These are phyloP conservation scores for Salicornia ramosissima DNA, from an alignment of 148 eudicot species.

Conservation along the genomic window DNA sequence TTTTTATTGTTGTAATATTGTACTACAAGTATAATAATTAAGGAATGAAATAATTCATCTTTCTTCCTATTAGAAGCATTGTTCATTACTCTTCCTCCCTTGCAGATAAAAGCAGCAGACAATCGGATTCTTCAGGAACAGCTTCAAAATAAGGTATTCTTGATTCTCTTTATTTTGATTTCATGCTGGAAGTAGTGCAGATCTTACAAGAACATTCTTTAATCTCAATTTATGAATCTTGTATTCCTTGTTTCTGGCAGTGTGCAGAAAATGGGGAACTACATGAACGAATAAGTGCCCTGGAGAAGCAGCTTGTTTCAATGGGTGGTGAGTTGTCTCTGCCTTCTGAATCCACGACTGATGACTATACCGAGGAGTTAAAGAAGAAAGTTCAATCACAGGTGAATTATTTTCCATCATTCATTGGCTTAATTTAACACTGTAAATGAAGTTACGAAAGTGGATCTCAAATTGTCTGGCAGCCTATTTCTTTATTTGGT, in stretches of 20 bases:
- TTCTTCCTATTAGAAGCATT: background rate
- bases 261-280: conserved; percentile 68
- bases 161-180: conserved; percentile 5
- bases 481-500: background rate
- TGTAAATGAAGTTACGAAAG: too few species aligned
- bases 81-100: conserved; percentile 1
- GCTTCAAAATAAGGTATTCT: conserved; percentile 71
- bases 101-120: conserved; percentile 88
- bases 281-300: conserved; percentile 47
- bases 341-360: conserved; percentile 39
- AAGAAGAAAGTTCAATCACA: conserved; percentile 68
- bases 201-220: background rate
- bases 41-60: background rate
- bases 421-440: too few species aligned
- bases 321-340: conserved; percentile 26
- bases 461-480: background rate
- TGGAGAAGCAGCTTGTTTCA: conserved; percentile 69
- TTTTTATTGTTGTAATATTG: too few species aligned
- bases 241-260: conserved; percentile 36
- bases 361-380: conserved; percentile 61
- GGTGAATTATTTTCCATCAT: conserved; percentile 33
- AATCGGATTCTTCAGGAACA: conserved; percentile 94
- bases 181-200: background rate
- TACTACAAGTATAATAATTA: background rate
- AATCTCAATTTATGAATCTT: background rate